Evolutionary conservation across 768 basidiomycete genomes (phyloP), one percentile per base, ranked within the genome.

Genomic region (Lyophyllum shimeji): DNA sequence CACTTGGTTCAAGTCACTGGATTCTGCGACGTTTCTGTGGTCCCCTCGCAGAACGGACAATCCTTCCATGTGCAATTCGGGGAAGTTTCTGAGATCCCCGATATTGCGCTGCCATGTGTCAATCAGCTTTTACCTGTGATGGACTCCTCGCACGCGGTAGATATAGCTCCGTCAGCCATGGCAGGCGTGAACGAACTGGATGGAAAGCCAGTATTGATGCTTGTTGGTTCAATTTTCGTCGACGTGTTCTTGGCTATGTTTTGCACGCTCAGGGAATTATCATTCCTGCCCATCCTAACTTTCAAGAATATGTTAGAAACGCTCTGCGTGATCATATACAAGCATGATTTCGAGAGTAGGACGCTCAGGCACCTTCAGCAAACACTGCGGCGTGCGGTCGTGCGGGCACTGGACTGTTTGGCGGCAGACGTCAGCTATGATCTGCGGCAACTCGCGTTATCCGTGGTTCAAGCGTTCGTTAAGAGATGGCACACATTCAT

Each of bases 291-390:
- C 0, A 76, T 82, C 43, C 63, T 83, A 43, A 80, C 79, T 1
- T 65, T 82, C 57, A 88, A 90, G 63, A 79, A 75, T 50, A 63
- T 89, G 42, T 69, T 91, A 43, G 87, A 90, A 70, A 72, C 80
- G 1, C 62, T 90, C 21, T 77, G 86, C 54, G 81, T 89, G 42
- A 74, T 85, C 57, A 77, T 89, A 20, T 84, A 85, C 70, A 92
- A 92, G 71, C 85, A 89, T 57, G 85, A 92, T 63, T 81, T 92
- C 55, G 83, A 84, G 45, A 79, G 77, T 49, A 68, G 62, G 18
- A 68, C 78, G 13, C 71, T 91, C 52, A 74, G 69, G 48, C 82
- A 83, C 61, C 75, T 89, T 25, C 82, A 85, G 46, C 74, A 71
- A 27, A 60, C 70, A 13, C 70, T 90, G 1, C 78, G 83, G 34